Conservation (phyloP, 345 rosid species). For the Eucalyptus curtisii region DNA sequence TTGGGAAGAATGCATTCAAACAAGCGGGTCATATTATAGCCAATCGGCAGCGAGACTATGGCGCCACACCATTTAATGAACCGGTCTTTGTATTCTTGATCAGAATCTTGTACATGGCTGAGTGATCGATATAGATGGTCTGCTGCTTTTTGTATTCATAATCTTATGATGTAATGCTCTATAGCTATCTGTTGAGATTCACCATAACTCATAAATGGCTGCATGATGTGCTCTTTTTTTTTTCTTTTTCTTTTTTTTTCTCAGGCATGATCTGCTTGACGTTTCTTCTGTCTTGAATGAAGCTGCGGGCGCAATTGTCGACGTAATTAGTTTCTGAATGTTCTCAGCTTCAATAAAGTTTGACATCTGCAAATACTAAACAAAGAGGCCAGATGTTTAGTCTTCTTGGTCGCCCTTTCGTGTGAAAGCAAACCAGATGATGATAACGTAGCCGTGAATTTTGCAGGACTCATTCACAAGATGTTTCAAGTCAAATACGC, state of each 20-base stretch:
- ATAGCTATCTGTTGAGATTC: neutral
- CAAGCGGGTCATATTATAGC: neutral
- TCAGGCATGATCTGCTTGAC: conserved; percentile 78
- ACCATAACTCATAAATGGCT: neutral
- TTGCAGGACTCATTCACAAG: conserved; percentile 80
- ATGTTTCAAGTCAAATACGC: conserved; percentile 91
- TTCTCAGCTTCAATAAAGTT: neutral
- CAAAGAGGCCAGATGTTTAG: neutral
- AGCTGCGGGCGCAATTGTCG: conserved; percentile 95
- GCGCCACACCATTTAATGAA: neutral
- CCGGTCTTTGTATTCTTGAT: neutral
- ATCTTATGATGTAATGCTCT: neutral
- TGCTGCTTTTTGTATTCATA: neutral
- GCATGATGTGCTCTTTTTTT: neutral
- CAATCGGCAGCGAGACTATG: neutral
- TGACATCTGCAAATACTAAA: neutral
- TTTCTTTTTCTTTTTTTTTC: neutral
- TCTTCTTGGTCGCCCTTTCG: neutral
- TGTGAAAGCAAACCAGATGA: neutral
- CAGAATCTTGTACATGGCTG: neutral
- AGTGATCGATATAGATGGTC: neutral
- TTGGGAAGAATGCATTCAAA: neutral
- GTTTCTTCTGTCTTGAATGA: conserved; percentile 77
- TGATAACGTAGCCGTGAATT: neutral
- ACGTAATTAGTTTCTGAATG: conserved; percentile 24